phyloP scores from a whole-genome alignment of 257 asterid genomes.

The Solanum neorickii region DNA sequence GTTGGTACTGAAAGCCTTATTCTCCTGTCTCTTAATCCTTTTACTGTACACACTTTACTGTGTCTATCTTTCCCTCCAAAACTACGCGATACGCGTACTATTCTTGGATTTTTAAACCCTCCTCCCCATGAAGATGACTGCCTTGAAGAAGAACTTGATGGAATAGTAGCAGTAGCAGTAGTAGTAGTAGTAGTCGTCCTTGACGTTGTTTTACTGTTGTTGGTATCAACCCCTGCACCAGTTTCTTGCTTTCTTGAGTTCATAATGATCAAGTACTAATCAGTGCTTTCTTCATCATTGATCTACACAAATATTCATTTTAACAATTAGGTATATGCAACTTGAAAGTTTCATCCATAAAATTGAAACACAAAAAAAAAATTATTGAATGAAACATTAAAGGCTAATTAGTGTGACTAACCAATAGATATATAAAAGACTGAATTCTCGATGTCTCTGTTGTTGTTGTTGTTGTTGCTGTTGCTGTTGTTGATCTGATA shows the following conservation, averaged over 20 bases:
- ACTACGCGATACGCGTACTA: constrained; percentile 45
- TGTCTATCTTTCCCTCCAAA: constrained; percentile 75
- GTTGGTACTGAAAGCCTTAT: constrained; percentile 67
- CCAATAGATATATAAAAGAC: not conserved
- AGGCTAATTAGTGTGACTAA: not conserved
- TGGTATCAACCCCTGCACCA: not conserved
- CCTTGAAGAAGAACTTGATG: constrained; percentile 28
- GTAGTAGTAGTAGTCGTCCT: not conserved
- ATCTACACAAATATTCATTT: constrained; percentile 15
- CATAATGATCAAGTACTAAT: constrained; percentile 16
- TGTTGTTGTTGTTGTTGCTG: not conserved
- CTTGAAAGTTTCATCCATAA: not conserved
- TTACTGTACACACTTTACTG: constrained; percentile 63
- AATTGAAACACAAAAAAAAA: not conserved
- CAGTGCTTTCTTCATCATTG: constrained; percentile 7
- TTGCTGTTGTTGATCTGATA: not conserved
- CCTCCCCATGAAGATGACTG: constrained; percentile 24
- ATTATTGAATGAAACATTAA: not conserved
- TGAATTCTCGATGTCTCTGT: not conserved
- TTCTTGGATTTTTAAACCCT: constrained; percentile 50
- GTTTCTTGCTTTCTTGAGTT: constrained; percentile 45
- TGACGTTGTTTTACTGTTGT: constrained; percentile 3
- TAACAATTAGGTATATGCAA: not conserved
- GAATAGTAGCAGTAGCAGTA: not conserved
- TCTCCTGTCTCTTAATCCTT: constrained; percentile 55